These are phyloP conservation scores for Trametopsis cervina DNA, from an alignment of 768 basidiomycete genomes.

Conservation along the genomic window DNA sequence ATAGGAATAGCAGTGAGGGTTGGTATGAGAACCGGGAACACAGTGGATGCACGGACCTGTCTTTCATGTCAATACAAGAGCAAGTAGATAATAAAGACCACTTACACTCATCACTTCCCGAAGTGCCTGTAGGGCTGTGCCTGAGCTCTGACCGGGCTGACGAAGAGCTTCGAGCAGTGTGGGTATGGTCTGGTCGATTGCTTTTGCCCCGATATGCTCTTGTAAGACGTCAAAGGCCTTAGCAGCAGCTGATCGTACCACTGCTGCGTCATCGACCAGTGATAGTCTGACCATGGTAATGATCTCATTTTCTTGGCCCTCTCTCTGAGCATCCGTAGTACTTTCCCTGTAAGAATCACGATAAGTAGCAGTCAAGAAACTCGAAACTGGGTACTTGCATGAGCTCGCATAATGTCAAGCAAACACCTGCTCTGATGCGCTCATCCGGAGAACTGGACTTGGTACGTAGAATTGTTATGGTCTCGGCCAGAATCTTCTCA, in stretches of 20 bases:
- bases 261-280: slow-evolving; percentile 81
- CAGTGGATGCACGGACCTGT: slow-evolving; percentile 86
- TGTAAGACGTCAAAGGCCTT: slow-evolving; percentile 88
- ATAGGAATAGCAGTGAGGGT: slow-evolving; percentile 87
- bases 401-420: slow-evolving; percentile 79
- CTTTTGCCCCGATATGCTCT: slow-evolving; percentile 82
- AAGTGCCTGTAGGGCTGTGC: slow-evolving; percentile 89
- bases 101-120: slow-evolving; percentile 91
- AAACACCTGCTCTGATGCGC: slow-evolving; percentile 75
- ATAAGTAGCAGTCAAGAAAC: slow-evolving; percentile 9
- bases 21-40: slow-evolving; percentile 96
- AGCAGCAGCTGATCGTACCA: slow-evolving; percentile 86
- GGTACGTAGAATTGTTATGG: slow-evolving; percentile 70
- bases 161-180: slow-evolving; percentile 90
- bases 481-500: slow-evolving; percentile 80
- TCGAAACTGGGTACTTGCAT: slow-evolving; percentile 46
- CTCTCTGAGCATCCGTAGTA: slow-evolving; percentile 75
- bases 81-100: slow-evolving; percentile 8
- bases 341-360: slow-evolving; percentile 58
- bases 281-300: slow-evolving; percentile 78
- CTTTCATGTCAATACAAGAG: not conserved
- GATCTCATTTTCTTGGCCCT: slow-evolving; percentile 85
- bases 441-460: slow-evolving; percentile 57
- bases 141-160: slow-evolving; percentile 89
- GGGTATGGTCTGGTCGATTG: slow-evolving; percentile 95